Conservation (phyloP, 2,329 filamentous ascomycete genomes). For the Fusarium torulosum region DNA sequence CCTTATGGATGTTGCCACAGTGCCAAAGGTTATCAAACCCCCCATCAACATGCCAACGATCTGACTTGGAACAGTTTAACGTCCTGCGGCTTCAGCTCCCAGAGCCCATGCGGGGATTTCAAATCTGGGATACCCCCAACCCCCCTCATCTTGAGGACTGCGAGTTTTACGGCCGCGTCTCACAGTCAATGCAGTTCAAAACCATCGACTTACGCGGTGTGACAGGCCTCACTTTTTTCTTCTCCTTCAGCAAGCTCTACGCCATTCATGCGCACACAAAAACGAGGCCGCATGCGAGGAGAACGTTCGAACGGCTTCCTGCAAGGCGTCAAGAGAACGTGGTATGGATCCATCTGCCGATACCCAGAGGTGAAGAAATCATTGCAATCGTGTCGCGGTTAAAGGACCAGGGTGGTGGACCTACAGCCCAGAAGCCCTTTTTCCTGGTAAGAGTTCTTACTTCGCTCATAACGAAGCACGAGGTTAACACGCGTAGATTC, state of each 20-base stretch:
- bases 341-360: conserved; percentile 8
- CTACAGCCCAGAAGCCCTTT: conserved; percentile 16
- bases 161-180: conserved; percentile 15
- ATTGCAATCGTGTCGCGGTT: conserved; percentile 1
- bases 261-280: conserved; percentile 17
- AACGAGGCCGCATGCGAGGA: neutral
- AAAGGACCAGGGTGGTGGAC: conserved; percentile 1
- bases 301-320: neutral
- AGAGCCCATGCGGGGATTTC: conserved; percentile 1
- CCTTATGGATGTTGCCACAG: neutral
- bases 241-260: conserved; percentile 24
- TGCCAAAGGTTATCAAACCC: conserved; percentile 3
- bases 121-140: conserved; percentile 24
- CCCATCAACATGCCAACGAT: too few relatives aligned
- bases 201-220: conserved; percentile 13
- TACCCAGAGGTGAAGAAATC: conserved; percentile 18
- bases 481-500: conserved; percentile 3
- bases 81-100: conserved; percentile 5
- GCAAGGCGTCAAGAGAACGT: neutral
- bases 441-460: neutral
- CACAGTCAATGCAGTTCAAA: conserved; percentile 16
- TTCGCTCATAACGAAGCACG: fast-evolving
- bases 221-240: conserved; percentile 28
- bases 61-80: conserved; percentile 15
- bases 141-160: conserved; percentile 13